Evolutionary conservation across 495 filamentous ascomycete species (phyloP), one percentile per base, ranked within the genome.

Genomic region (Pseudomonodictys pantanalensis): DNA sequence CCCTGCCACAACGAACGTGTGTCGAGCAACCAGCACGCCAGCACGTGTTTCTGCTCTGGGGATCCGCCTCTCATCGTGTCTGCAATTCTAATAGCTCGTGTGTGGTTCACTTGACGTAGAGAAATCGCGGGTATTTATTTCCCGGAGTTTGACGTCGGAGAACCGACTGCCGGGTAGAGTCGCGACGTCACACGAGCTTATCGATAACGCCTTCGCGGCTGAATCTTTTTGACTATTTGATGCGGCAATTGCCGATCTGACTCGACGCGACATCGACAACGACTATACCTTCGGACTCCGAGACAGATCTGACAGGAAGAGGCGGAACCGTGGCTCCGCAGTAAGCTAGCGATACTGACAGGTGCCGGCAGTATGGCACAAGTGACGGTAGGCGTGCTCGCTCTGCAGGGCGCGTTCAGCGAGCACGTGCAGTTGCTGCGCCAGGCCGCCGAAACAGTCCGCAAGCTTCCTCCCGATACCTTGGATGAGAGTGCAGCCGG

Each of bases 321-420:
- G 12, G 38, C 50, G 10, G 15, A n/a, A 41, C 18, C 32, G 28
- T 23, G 15, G 17, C 18, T 15, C 18, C 28, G 22, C 2, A 10
- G 22, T 11, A 62, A n/a, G n/a, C n/a, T n/a, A n/a, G n/a, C n/a
- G n/a, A n/a, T n/a, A n/a, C n/a, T 62, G 58, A 65, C 61, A 25
- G n/a, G 54, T 64, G 3, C 45, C 45, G 28, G n/a, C 24, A 41
- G 22, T 23, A 45, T 29, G 2, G 26, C 54, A 18, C 43, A 55
- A 23, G 70, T 86, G 63, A 89, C 87, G 7, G 81, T 95, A 33
- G 91, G 91, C 56, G 89, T 95, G 23, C 83, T 96, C 52, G 93
- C 93, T 56, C 81, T 98, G 12, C 93, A 98, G 73, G 93, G 93
- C 64, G 92, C 93, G 39, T 97, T 97, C 68, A 77, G 81, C 68